Base-by-base conservation (phyloP, 768 basidiomycete genomes). In the Boletus fagicola region DNA sequence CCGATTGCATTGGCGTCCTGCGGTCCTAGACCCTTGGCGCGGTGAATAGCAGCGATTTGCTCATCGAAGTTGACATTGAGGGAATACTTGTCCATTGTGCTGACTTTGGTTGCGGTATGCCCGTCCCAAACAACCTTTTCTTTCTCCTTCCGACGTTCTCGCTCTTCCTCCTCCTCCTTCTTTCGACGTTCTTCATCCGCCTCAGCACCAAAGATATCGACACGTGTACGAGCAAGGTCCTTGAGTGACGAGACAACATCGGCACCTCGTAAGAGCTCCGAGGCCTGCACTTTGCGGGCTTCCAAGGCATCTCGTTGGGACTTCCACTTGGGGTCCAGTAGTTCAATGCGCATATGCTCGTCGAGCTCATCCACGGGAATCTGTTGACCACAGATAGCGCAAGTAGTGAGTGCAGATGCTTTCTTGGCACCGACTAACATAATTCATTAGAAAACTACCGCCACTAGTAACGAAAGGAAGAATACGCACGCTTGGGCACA, bases 121-220 rank as follows among this genome's bases (percentile, higher is more conserved):
- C 97, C 97, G 74, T 98, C 97, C 97, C 97, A 99, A 49, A 98
- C 92, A 63, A 92, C 90, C 70, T 91, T 94, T 75, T 98, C 97
- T 70, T 87, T 84, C 71, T 96, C 95, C 70, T 85, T 89, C 62
- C 93, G 80, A 67, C 83, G 83, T 60, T 87, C 84, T 53, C 84
- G 80, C 66, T 94, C 91, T 60, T 89, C 88, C 50, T 93, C 93
- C 61, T 97, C 95, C 65, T 94, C 90, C 47, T 80, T 81, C 74
- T 87, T 90, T 59, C 94, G 83, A 56, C 87, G 81, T 62, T 95
- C 94, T 67, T 98, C 96, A 68, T 96, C 96, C 51, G 84, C 88
- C 66, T 94, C 92, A 1, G 88, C 92, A 72, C 94, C 94, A 74
- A 99, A 99, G 62, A 99, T 90, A 76, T 99, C 96, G 61, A 93